Evolutionary conservation across 2,329 filamentous ascomycete species (phyloP).

Genomic region (Colletotrichum phormii): DNA sequence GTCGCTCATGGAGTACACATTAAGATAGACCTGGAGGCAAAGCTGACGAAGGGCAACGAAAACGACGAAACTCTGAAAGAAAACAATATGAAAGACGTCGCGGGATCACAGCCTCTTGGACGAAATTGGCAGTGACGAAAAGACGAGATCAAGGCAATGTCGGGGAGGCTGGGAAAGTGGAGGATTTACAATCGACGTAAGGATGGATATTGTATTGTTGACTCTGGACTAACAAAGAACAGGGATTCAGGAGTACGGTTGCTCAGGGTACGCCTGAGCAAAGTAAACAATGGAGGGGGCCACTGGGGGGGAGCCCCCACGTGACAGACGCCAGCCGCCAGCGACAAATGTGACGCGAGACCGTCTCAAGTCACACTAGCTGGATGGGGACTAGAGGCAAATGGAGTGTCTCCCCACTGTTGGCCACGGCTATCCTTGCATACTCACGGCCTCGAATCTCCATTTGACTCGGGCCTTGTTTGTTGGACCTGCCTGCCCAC

Average conservation of each 20-base stretch:
- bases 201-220: conserved; percentile 37
- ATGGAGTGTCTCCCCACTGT: neutral
- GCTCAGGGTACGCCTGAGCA: conserved; percentile 40
- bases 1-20: conserved; percentile 37
- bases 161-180: conserved; percentile 34
- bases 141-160: conserved; percentile 27
- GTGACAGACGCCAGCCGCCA: conserved; percentile 35
- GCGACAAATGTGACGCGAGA: conserved; percentile 31
- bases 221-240: conserved; percentile 27
- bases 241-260: conserved; percentile 40
- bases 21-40: conserved; percentile 27
- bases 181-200: conserved; percentile 31
- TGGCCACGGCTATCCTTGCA: neutral
- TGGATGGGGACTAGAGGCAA: conserved; percentile 27
- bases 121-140: conserved; percentile 19
- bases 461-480: neutral
- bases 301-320: conserved; percentile 14
- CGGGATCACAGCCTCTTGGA: conserved; percentile 21
- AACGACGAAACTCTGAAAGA: conserved; percentile 22
- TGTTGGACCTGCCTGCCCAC: neutral
- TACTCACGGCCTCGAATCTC: conserved; percentile 22
- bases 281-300: conserved; percentile 44
- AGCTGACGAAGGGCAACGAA: conserved; percentile 20
- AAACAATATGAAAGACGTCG: conserved; percentile 31
- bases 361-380: conserved; percentile 22